Base-by-base conservation (phyloP, 2,329 filamentous ascomycete genomes). In the Blastomyces silverae region DNA sequence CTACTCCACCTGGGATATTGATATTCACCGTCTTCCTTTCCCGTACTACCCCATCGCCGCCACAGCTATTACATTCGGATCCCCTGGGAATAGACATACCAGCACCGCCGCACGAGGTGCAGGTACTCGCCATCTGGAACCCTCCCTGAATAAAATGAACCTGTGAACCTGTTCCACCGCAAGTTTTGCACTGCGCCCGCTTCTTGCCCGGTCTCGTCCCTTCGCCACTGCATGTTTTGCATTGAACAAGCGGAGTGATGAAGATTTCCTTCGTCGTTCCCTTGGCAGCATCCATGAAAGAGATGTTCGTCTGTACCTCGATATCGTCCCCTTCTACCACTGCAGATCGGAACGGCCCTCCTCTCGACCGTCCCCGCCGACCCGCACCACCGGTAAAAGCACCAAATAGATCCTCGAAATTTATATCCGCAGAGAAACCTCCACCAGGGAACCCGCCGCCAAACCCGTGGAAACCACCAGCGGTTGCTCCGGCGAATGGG, bases 91-190 rank as follows among this genome's bases (percentile, higher is more conserved):
- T 88, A 2, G 84, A 83, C 62, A 87, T 81, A 59, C 94, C 94
- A 56, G 85, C 87, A 2, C 94, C 94, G 62, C 87, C 87, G 75
- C 94, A 99, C 46, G 86, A 80, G 25, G 85, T 83, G 77, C 94
- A 99, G 1, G 92, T 95, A 67, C 90, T 91, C 4, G 90, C 91
- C 88, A 99, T 93, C 79, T 97, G 93, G 79, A 99, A 97, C 31
- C 92, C 92, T 63, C 92, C 92, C 71, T 91, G 87, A 84, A 97
- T 89, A 73, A 91, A 89, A 76, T 96, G 91, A 60, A 97, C 88
- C 64, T 90, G 84, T 48, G 89, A 90, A 61, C 94, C 94, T 1
- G 91, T 91, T 20, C 94, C 94, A 67, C 89, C 88, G 75, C 94
- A 99, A 63, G 84, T 81, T 74, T 87, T 87, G 78, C 94, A 99